A percentile compares a stretch with the other conserved stretches of the same genome.
These are phyloP conservation scores for Calonectria fujianensis DNA, from an alignment of 2,329 filamentous ascomycete species.

Conservation along the genomic window DNA sequence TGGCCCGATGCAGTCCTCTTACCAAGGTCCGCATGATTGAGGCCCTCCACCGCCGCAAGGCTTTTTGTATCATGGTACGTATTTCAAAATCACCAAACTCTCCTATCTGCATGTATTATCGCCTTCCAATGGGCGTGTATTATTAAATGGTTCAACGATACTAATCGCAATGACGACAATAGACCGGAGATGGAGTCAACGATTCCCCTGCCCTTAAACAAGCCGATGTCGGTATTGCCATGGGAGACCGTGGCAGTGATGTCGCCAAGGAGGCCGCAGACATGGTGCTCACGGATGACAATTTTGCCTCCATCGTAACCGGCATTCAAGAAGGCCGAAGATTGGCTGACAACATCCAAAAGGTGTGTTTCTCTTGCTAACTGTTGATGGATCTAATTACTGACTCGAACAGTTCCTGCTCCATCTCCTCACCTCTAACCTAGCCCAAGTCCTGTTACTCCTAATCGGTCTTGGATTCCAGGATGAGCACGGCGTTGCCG, in stretches of 20 bases:
- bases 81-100: neutral
- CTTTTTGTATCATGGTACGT: slow-evolving; percentile 78
- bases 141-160: neutral
- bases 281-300: slow-evolving; percentile 91
- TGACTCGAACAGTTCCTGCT: slow-evolving; percentile 70
- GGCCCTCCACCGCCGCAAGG: slow-evolving; percentile 80
- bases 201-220: slow-evolving; percentile 83
- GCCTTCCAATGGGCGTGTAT: too few species aligned
- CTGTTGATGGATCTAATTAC: neutral
- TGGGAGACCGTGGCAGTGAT: slow-evolving; percentile 82
- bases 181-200: slow-evolving; percentile 83
- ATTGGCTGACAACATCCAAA: slow-evolving; percentile 84
- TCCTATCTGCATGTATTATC: too few species aligned
- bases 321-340: slow-evolving; percentile 82
- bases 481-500: slow-evolving; percentile 74
- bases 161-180: neutral
- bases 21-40: slow-evolving; percentile 87
- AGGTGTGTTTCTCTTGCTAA: slow-evolving; percentile 66
- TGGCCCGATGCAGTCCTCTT: slow-evolving; percentile 81
- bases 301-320: slow-evolving; percentile 88
- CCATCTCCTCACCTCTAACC: slow-evolving; percentile 81
- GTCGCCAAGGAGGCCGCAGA: slow-evolving; percentile 89
- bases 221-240: slow-evolving; percentile 85
- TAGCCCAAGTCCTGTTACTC: slow-evolving; percentile 81
- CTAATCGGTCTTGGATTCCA: slow-evolving; percentile 82